Evolutionary conservation across 495 filamentous ascomycete species (phyloP), one percentile per base, ranked within the genome.

Genomic region (Aspergillus bertholletiae): DNA sequence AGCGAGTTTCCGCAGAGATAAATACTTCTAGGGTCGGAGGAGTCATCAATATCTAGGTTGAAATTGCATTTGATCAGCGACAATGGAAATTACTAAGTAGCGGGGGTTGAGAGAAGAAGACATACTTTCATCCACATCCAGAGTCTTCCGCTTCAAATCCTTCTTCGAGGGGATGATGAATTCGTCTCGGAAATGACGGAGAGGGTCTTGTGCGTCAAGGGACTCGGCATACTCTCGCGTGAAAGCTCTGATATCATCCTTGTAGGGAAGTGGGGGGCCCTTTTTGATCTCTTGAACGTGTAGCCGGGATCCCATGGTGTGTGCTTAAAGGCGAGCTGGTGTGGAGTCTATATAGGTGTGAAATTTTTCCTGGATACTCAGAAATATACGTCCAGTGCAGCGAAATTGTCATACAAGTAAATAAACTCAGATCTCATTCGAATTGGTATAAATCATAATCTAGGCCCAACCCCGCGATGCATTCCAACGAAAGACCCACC

Each of bases 1-100:
- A 98, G 80, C 5, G 94, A 98, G 73, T 98, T 96, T n/a, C 94
- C 94, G 64, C 92, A 96, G 39, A 98, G 80, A 68, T 98, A 98
- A 62, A 90, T 87, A 69, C 83, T 88, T 48, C 66, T 69, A 28
- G 74, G 57, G 23, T 75, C 65, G 7, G 63, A 59, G 35, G 65
- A 64, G 41, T 78, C 67, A 22, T 74, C 64, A 35, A 71, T 59
- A 67, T 58, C 57, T 69, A 55, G 49, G 54, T 48, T 41, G 46
- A 7, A 17, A 46, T 45, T 28, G 32, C 22, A 34, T 17, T 35
- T 28, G 32, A 46, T 56, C 40, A 59, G 53, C 24, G 12, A 18
- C 17, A 17, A 9, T 12, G 8, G 20, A 5, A 46, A 23, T 37
- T 2, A 9, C 9, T 20, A 5, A 7, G 27, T 21, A 17, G 48